Evolutionary conservation across 257 asterid species (phyloP), one percentile per base, ranked within the genome.

Genomic region (Solanum corneliomulleri): DNA sequence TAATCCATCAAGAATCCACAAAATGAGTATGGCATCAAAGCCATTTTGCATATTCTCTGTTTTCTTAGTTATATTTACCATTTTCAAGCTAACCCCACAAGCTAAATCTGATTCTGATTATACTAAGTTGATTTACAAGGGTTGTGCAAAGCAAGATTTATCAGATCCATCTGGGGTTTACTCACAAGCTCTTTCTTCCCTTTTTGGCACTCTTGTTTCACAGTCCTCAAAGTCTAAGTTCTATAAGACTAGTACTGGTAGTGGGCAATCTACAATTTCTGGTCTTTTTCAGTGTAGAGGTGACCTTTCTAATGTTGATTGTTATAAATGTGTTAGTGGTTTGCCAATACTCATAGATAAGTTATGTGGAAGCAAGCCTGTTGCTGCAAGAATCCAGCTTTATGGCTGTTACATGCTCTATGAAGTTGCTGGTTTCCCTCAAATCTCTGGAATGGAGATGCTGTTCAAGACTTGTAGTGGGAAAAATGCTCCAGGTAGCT

Each of bases 281-380:
- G 99, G 99, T 76, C 95, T 97, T 41, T 97, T 93, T 69, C 99
- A 97, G 75, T 97, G 99, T 90, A 91, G 98, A 77, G 99, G 99
- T 6, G 98, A 95, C 85, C 88, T 97, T 18, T 92, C 96, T 37
- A 97, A 97, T 91, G 97, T 93, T 13, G 98, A 95, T 44, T 97
- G 99, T 82, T 97, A 97, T 80, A 92, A 49, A 86, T 97, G 99
- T 89, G 95, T 97, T 12, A 95, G 96, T 86, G 92, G 88, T 87
- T 91, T 95, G 42, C 99, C 99, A 33, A 92, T 93, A 16, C 98
- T 95, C 10, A 94, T 94, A 83, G 97, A 95, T 91, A 95, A 91
- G 93, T 96, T 97, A 9, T 97, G 99, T 88, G 97, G 98, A 2
- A 80, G 14, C 2, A 91, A 87, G 89, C 95, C 91, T 75, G 91